These are phyloP conservation scores for Ceratocystis cubensis DNA, from an alignment of 2,329 filamentous ascomycete species.

Conservation along the genomic window DNA sequence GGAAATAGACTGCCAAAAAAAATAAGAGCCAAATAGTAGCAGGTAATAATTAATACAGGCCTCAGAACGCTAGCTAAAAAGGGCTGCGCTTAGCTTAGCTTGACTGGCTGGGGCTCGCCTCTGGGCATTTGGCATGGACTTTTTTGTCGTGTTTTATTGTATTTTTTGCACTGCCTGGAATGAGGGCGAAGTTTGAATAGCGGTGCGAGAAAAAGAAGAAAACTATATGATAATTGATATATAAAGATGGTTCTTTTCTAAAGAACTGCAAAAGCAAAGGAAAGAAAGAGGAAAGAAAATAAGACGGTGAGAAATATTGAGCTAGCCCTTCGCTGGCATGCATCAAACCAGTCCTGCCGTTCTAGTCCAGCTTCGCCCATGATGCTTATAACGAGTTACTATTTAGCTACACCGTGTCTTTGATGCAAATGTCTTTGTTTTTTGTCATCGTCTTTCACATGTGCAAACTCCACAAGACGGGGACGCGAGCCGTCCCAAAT, in stretches of 20 bases:
- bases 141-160: slow-evolving; percentile 9
- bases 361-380: background rate
- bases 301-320: slow-evolving; percentile 6
- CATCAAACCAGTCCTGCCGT: slow-evolving; percentile 6
- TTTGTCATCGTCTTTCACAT: no score
- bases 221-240: background rate
- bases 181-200: background rate
- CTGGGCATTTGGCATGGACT: slow-evolving; percentile 9
- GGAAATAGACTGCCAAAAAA: background rate
- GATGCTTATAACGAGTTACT: background rate
- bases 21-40: slow-evolving; percentile 5
- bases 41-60: slow-evolving; percentile 9
- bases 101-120: slow-evolving; percentile 8
- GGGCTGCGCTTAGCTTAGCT: slow-evolving; percentile 7
- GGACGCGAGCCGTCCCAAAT: background rate
- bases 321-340: background rate
- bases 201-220: background rate
- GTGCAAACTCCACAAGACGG: no score
- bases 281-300: background rate
- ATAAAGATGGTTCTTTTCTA: background rate
- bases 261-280: background rate
- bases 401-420: no score
- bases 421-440: no score
- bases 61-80: slow-evolving; percentile 10
- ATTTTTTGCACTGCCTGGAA: slow-evolving; percentile 1